Evolutionary conservation across 129 eudicot genomes (phyloP).

Genomic region (Solidago caesia): DNA sequence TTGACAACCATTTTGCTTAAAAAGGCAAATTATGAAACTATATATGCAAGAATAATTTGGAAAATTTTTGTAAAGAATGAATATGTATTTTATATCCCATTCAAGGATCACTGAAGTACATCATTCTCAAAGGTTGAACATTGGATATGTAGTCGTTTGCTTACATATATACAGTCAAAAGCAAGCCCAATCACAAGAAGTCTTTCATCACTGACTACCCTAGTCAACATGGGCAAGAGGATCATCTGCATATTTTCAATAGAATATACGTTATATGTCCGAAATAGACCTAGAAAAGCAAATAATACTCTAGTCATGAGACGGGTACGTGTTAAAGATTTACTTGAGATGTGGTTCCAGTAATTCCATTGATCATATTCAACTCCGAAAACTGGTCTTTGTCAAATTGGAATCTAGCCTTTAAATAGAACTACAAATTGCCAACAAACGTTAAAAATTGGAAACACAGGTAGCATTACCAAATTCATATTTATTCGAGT

Average conservation of each 20-base stretch:
- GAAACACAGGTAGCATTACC: not conserved
- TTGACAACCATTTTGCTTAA: not conserved
- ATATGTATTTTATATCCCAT: no score
- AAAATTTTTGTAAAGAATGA: no score
- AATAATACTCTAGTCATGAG: not conserved
- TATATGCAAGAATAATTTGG: no score
- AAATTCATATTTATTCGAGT: conserved; percentile 6
- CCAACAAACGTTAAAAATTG: not conserved
- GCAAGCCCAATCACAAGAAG: conserved; percentile 59
- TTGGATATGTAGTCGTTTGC: not conserved
- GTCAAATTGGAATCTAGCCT: conserved; percentile 62
- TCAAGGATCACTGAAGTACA: no score
- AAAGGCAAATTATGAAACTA: no score
- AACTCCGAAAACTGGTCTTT: conserved; percentile 70
- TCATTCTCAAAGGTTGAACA: not conserved
- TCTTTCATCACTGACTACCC: conserved; percentile 53
- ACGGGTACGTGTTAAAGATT: not conserved
- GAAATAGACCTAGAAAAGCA: no score
- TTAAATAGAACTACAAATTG: conserved; percentile 53
- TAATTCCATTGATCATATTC: conserved; percentile 59
- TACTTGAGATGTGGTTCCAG: conserved; percentile 71
- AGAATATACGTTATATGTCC: not conserved
- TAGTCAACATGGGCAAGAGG: conserved; percentile 66
- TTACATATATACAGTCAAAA: conserved; percentile 54
- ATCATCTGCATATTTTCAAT: conserved; percentile 47